Conservation (phyloP, 1,284 basidiomycete genomes). For the Trametes pubescens region DNA sequence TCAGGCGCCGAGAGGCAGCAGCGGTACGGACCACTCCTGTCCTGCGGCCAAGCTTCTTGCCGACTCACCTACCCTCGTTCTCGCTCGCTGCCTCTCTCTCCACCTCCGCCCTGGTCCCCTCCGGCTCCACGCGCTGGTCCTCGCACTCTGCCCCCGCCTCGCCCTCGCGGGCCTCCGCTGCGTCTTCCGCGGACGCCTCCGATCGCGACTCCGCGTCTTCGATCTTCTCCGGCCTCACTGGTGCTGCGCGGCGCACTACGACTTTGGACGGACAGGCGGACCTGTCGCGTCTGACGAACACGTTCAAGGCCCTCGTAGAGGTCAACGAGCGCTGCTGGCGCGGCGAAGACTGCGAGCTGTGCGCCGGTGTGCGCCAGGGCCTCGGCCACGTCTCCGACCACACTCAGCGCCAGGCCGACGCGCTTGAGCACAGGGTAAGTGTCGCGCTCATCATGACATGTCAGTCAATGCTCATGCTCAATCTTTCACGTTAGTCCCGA, state of each 20-base stretch:
- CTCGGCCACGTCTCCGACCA: conserved; percentile 74
- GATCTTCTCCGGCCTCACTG: conserved; percentile 41
- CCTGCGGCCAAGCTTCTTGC: conserved; percentile 65
- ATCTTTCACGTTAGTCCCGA: conserved; percentile 53
- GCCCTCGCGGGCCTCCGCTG: conserved; percentile 30
- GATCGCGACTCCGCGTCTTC: conserved; percentile 36
- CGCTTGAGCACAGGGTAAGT: conserved; percentile 81
- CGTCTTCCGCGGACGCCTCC: conserved; percentile 22
- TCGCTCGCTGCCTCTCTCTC: conserved; percentile 40
- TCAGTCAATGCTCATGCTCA: background rate
- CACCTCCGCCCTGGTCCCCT: conserved; percentile 41
- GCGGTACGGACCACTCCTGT: conserved; percentile 79
- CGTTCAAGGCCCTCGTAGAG: conserved; percentile 81
- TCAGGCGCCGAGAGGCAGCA: conserved; percentile 87
- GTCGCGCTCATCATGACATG: background rate
- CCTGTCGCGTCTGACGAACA: conserved; percentile 81
- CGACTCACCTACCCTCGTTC: conserved; percentile 71
- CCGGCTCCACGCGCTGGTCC: conserved; percentile 26
- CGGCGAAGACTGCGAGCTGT: conserved; percentile 82
- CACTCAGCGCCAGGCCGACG: conserved; percentile 78
- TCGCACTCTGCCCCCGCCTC: conserved; percentile 33
- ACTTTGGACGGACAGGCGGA: conserved; percentile 70
- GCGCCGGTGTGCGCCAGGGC: conserved; percentile 80
- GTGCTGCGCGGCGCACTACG: conserved; percentile 30
- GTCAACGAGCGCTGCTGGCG: conserved; percentile 81